Evolutionary conservation across 2,329 filamentous ascomycete genomes (phyloP).

Genomic region (Ceratocystis cubensis): DNA sequence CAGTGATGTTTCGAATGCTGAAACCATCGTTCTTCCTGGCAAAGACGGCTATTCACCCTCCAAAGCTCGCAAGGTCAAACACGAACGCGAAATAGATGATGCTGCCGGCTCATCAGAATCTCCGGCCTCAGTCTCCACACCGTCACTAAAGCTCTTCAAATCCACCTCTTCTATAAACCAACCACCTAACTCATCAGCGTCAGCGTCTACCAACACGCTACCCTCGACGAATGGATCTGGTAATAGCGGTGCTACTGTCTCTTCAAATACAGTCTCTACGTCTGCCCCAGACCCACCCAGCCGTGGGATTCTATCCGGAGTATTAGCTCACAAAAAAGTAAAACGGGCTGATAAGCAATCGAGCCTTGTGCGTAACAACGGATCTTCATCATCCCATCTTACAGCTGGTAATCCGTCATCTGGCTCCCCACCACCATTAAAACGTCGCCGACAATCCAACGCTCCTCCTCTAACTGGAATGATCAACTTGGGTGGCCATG

Average conservation of each 20-base stretch:
- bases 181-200: not conserved
- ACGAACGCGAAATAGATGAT: constrained; percentile 48
- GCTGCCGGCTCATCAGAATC: constrained; percentile 7
- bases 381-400: not conserved
- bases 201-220: not conserved
- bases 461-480: not conserved
- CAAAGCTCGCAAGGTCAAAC: constrained; percentile 51
- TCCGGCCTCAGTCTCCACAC: not conserved
- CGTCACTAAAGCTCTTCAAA: constrained; percentile 10
- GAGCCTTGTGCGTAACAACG: not conserved
- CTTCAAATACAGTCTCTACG: constrained; percentile 10
- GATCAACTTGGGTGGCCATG: constrained; percentile 23
- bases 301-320: constrained; percentile 10
- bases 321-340: constrained; percentile 18
- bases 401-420: not conserved
- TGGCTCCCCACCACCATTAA: constrained; percentile 16
- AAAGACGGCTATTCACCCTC: constrained; percentile 53
- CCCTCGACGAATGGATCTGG: not conserved
- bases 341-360: constrained; percentile 13
- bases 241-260: not conserved
- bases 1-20: constrained; percentile 51
- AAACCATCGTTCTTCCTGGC: constrained; percentile 56
- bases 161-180: not conserved
- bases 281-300: not conserved
- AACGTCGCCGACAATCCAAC: constrained; percentile 17